Conservation (phyloP, 768 basidiomycete species). For the Lyophyllum atratum region DNA sequence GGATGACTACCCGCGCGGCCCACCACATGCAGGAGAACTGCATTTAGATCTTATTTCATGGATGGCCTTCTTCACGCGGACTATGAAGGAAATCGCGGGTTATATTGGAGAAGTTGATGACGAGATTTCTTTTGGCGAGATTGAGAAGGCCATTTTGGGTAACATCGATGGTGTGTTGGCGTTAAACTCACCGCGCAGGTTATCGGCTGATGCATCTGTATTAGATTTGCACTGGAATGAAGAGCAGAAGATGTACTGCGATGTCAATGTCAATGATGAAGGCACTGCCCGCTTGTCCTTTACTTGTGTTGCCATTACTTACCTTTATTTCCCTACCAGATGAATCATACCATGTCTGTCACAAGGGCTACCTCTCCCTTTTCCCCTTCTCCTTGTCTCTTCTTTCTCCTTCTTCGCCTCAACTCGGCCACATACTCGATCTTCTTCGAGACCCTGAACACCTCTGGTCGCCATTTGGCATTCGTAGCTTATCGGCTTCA, state of each 20-base stretch:
- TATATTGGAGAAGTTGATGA: constrained; percentile 90
- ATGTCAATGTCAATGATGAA: constrained; percentile 80
- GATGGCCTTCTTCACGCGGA: constrained; percentile 95
- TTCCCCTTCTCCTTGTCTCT: constrained; percentile 91
- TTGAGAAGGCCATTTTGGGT: constrained; percentile 76
- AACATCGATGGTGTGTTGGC: constrained; percentile 76
- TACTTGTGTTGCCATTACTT: not conserved
- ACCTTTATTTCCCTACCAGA: constrained; percentile 46
- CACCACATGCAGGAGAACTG: constrained; percentile 87
- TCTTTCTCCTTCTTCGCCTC: constrained; percentile 74
- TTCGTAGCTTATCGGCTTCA: constrained; percentile 84
- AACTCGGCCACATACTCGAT: constrained; percentile 80
- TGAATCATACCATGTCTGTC: constrained; percentile 89
- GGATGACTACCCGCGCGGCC: constrained; percentile 94
- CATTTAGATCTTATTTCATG: constrained; percentile 93
- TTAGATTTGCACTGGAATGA: constrained; percentile 94
- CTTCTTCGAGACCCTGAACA: constrained; percentile 78
- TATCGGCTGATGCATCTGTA: not conserved
- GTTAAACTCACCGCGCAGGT: not conserved
- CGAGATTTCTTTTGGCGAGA: constrained; percentile 68
- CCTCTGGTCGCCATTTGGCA: constrained; percentile 89
- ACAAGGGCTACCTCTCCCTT: constrained; percentile 90
- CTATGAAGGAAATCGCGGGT: constrained; percentile 88
- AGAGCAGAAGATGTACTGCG: constrained; percentile 90
- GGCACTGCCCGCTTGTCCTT: constrained; percentile 46